A percentile compares a stretch with the other conserved stretches of the same genome.
These are phyloP conservation scores for Teratosphaeria pseudoeucalypti DNA, from an alignment of 2,329 filamentous ascomycete species.

Conservation along the genomic window DNA sequence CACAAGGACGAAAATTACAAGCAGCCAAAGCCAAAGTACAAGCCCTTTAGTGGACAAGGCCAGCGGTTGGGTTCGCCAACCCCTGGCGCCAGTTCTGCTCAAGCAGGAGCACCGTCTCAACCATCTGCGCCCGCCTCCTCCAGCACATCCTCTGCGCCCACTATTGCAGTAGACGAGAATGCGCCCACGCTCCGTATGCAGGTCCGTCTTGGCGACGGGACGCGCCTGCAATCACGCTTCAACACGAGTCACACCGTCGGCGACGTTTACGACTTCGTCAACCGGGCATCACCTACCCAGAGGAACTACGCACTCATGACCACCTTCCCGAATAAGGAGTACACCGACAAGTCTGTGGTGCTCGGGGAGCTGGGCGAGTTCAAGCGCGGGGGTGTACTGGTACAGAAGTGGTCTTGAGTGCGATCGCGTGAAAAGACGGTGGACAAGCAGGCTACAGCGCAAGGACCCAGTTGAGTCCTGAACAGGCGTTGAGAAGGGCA, in stretches of 20 bases:
- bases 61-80: slow-evolving; percentile 68
- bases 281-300: slow-evolving; percentile 48
- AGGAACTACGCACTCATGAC: slow-evolving; percentile 68
- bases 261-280: slow-evolving; percentile 67
- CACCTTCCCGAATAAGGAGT: slow-evolving; percentile 73
- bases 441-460: background rate
- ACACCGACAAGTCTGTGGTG: slow-evolving; percentile 51
- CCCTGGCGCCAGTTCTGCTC: slow-evolving; percentile 40
- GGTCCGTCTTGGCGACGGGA: slow-evolving; percentile 69
- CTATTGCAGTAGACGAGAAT: slow-evolving; percentile 48
- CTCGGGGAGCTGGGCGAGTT: slow-evolving; percentile 41
- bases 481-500: background rate
- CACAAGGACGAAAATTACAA: slow-evolving; percentile 67
- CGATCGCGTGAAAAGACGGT: background rate
- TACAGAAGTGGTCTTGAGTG: slow-evolving; percentile 44
- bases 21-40: slow-evolving; percentile 62
- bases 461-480: background rate
- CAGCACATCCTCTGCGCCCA: slow-evolving; percentile 24
- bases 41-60: slow-evolving; percentile 62
- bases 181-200: slow-evolving; percentile 61
- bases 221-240: slow-evolving; percentile 67
- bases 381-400: slow-evolving; percentile 43
- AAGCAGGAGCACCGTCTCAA: slow-evolving; percentile 9
- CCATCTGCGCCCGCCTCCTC: slow-evolving; percentile 24
- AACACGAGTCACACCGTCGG: slow-evolving; percentile 69